These are phyloP conservation scores for Beauveria sp. DNA, from an alignment of 2,329 filamentous ascomycete species.

Conservation along the genomic window DNA sequence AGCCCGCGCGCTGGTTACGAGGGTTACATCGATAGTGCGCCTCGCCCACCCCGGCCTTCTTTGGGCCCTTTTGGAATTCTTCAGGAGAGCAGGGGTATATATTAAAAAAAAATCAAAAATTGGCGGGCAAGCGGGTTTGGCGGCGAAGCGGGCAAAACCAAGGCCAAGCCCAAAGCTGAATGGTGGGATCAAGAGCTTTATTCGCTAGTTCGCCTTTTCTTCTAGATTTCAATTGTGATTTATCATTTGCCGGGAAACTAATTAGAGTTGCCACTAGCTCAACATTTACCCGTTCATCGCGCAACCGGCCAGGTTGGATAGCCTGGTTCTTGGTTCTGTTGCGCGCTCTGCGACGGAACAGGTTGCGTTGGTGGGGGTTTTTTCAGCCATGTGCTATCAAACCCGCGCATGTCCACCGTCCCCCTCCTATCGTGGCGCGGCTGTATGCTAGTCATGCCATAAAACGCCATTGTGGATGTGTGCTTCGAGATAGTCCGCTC, in stretches of 20 bases:
- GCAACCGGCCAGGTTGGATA: not conserved
- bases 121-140: not conserved
- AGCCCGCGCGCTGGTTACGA: not conserved
- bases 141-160: not conserved
- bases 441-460: not conserved
- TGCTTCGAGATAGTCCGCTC: not conserved
- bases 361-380: not conserved
- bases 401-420: too few relatives aligned
- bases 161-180: not conserved
- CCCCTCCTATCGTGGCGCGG: too few relatives aligned
- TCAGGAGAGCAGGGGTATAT: not conserved
- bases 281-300: not conserved
- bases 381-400: not conserved
- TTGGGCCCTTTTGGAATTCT: not conserved
- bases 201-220: too few relatives aligned
- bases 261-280: not conserved
- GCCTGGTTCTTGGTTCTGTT: not conserved
- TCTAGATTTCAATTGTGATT: too few relatives aligned
- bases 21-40: not conserved
- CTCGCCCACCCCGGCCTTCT: not conserved
- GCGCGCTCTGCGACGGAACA: not conserved
- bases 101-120: too few relatives aligned
- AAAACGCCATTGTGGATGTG: not conserved
- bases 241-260: not conserved
- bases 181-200: not conserved